Evolutionary conservation across 1,139 yeast genomes (phyloP).

Genomic region (Nakaseomyces bracarensis): DNA sequence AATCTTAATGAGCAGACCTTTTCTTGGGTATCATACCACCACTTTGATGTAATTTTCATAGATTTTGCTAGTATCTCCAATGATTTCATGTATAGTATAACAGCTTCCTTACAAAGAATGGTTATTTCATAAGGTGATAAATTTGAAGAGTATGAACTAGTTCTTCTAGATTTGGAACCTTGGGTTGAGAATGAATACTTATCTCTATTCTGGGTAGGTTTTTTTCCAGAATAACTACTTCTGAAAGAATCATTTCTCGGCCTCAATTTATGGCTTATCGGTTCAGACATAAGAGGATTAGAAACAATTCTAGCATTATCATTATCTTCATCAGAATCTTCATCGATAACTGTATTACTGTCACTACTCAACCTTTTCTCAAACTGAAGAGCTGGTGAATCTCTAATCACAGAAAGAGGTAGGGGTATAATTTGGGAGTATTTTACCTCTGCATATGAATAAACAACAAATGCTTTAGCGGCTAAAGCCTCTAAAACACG

Average conservation of each 20-base stretch:
- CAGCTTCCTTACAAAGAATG: slow-evolving; percentile 49
- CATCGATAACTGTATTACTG: slow-evolving; percentile 30
- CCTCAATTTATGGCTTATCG: not conserved
- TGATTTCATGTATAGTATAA: slow-evolving; percentile 74
- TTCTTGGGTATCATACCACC: slow-evolving; percentile 65
- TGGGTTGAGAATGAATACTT: slow-evolving; percentile 11
- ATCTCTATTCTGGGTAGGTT: slow-evolving; percentile 3
- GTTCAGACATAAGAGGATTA: not conserved
- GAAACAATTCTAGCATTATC: slow-evolving; percentile 3
- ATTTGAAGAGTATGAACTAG: slow-evolving; percentile 31
- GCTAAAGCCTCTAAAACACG: slow-evolving; percentile 63
- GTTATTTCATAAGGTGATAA: slow-evolving; percentile 39
- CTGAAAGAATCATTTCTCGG: not conserved
- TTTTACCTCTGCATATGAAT: slow-evolving; percentile 84
- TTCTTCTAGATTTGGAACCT: slow-evolving; percentile 7
- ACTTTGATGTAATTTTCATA: slow-evolving; percentile 72
- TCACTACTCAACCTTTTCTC: slow-evolving; percentile 25
- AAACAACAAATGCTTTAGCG: slow-evolving; percentile 84
- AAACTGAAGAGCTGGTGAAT: slow-evolving; percentile 46
- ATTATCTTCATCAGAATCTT: slow-evolving; percentile 24
- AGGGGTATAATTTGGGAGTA: slow-evolving; percentile 74
- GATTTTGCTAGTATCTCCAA: slow-evolving; percentile 75
- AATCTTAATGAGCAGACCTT: slow-evolving; percentile 40
- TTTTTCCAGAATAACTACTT: not conserved
- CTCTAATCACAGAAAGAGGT: not conserved